Base-by-base conservation (phyloP, 306 rosid species). In the Corylus americana region DNA sequence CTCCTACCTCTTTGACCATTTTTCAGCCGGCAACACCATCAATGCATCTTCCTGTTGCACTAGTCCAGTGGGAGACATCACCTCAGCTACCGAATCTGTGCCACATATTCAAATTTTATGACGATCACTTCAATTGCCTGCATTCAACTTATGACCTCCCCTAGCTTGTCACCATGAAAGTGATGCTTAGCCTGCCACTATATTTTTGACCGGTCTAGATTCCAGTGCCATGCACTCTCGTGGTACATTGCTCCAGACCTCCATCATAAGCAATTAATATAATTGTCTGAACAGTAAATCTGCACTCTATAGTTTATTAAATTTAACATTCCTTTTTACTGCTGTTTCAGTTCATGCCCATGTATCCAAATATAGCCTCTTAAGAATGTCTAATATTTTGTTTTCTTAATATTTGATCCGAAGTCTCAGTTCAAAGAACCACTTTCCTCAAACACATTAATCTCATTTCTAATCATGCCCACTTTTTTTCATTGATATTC, bases 111-210 rank as follows among this genome's bases (percentile, higher is more conserved):
- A 55, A 22, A 68, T 20, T 6, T 57, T 73, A 13, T 57, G 22
- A 63, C 67, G 16, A 8, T 74, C 29, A 49, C 61, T 59, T 53
- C 61, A 5, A 35, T 29, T 64, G 22, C 73, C 25, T 62, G 18
- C 44, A 74, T 64, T 76, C 39, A 59, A 70, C 35, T 31, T 8
- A 8, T 3, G 48, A 13, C 55, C 29, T 12, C 8, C 50, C 51
- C 39, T 42, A 37, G 54, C 77, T 17, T 49, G 9, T 66, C 51
- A 27, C 61, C 66, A 29, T 10, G 22, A 74, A 14, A 37, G 29
- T 78, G 48, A 57, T 71, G 37, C 59, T 54, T 76, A 42, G 58
- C 79, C 47, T 79, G 59, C 72, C 42, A 73, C 54, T 31, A 47
- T 13, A 61, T 76, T 76, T 50, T 25, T 50, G 39, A 35, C 44